Evolutionary conservation across 148 eudicot species (phyloP), one percentile per base, ranked within the genome.

Genomic region (Cornus kousa): DNA sequence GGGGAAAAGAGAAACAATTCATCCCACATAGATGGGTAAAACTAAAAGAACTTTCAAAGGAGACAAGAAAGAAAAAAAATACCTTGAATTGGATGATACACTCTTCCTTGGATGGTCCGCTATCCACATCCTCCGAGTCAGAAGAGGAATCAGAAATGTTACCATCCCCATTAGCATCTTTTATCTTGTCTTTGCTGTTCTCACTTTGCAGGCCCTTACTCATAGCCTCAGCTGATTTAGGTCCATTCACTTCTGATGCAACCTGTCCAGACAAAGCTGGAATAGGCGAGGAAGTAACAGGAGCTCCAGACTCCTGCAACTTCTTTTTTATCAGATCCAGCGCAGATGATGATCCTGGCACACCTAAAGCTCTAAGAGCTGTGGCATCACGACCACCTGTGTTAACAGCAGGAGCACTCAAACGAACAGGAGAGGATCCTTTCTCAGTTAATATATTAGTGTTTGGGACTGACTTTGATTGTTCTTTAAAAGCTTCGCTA

Each of bases 371-470:
- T 92, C 89, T 90, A 37, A 92, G 82, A 70, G 91, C 72, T 67
- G 83, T 86, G 72, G 94, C 89, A 86, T 97, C 98, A 83, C 99
- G 95, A 82, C 97, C 95, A 85, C 98, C 97, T 70, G 93, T 92
- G 79, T 68, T 87, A 85, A 90, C 88, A 89, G 98, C 97, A 82
- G 98, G 97, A 83, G 94, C 90, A 88, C 87, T 94, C 83, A 97
- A 87, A 82, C 84, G 79, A 79, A 84, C 67, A 81, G 89, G 80
- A 87, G 78, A 88, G 80, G 92, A 84, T 87, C 78, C 92, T 85
- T 87, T 86, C 76, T 92, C 95, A 86, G 78, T 83, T 76, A 80
- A 72, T 31, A 79, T 79, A 81, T 79, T 82, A 72, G 88, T 71
- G 87, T 70, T 85, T 68, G 86, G 80, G 80, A 87, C 87, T 84